A percentile compares a stretch with the other conserved stretches of the same genome.
Conservation (phyloP, 2,329 filamentous ascomycete genomes). For the Cladophialophora psammophila region DNA sequence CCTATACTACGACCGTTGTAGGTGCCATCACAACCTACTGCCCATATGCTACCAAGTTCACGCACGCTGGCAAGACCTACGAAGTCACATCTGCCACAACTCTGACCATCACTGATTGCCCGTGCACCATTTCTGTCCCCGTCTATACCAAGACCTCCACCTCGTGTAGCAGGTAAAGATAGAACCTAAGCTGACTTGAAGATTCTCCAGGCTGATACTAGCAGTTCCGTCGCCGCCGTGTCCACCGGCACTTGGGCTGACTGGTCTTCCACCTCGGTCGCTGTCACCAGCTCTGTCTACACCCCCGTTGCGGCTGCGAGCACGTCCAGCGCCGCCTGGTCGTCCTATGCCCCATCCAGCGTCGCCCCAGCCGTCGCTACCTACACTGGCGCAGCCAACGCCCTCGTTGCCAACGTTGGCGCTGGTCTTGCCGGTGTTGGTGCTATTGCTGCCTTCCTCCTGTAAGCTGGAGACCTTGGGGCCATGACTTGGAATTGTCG, state of each 20-base stretch:
- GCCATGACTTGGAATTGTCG: slow-evolving; percentile 18
- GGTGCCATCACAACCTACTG: slow-evolving; percentile 41
- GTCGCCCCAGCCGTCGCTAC: slow-evolving; percentile 24
- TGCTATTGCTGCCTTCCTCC: slow-evolving; percentile 40
- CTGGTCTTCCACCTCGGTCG: slow-evolving; percentile 4
- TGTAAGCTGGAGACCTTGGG: slow-evolving; percentile 36
- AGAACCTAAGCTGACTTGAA: slow-evolving; percentile 13
- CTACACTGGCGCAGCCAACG: slow-evolving; percentile 41
- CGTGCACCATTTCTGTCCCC: slow-evolving; percentile 42
- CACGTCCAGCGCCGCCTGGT: slow-evolving; percentile 14
- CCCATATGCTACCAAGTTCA: slow-evolving; percentile 37
- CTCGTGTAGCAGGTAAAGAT: slow-evolving; percentile 36
- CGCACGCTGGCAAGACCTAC: slow-evolving; percentile 41
- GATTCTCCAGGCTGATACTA: slow-evolving; percentile 16
- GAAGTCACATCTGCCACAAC: slow-evolving; percentile 40
- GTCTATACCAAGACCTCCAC: slow-evolving; percentile 40
- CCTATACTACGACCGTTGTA: slow-evolving; percentile 40
- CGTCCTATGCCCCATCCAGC: slow-evolving; percentile 26
- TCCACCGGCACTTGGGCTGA: slow-evolving; percentile 23
- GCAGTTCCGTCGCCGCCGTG: slow-evolving; percentile 21
- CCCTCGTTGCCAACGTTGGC: slow-evolving; percentile 38
- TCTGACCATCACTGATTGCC: slow-evolving; percentile 43
- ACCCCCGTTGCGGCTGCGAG: slow-evolving; percentile 22
- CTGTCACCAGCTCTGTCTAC: slow-evolving; percentile 5
- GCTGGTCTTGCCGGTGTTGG: slow-evolving; percentile 42